Evolutionary conservation across 2,329 filamentous ascomycete genomes (phyloP), one percentile per base, ranked within the genome.

Genomic region (Monosporascus sp.): DNA sequence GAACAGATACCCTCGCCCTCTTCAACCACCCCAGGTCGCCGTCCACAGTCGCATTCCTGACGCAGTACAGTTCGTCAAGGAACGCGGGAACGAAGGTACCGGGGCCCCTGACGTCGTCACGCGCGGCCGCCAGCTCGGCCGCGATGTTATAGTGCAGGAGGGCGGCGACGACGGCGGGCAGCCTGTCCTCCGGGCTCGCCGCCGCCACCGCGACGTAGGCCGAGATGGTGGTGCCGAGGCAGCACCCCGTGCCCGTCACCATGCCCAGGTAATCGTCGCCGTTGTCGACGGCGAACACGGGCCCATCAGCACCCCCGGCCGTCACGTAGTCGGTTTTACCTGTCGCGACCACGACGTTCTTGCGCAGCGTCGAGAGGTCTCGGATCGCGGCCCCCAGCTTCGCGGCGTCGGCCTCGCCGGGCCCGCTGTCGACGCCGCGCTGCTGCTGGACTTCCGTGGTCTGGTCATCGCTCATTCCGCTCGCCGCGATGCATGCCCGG

Each of bases 21-120:
- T 71, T 65, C 52, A 83, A 65, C 84, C 84, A 88, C 7, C 58
- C 60, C 7, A 74, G 49, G 56, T 84, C 73, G 0, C 76, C 78
- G 5, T 66, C 64, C 0, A 69, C 72, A 3, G 81, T 80, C 34
- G 75, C 74, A 58, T 73, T 73, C 52, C 82, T 70, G 19, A 84
- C 63, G 24, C 68, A 67, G 61, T 78, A 79, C 58, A 87, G 63
- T 71, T 83, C 88, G 62, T 97, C 93, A 43, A 97, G 73, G 64
- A 97, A 92, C 0, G 86, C 86, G 0, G 91, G 87, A 14, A 95
- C 85, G 74, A 97, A 97, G 1, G 85, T 90, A 0, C 93, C 93
- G 0, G 93, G 91, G 0, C 93, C 93, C 54, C 76, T 78, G 3
- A 94, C 90, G 57, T 85, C 79, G 0, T 73, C 54, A 50, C 83